A percentile compares a stretch with the other conserved stretches of the same genome.
Conservation (phyloP, 805 yeast species). For the Henningerozyma blattae region DNA sequence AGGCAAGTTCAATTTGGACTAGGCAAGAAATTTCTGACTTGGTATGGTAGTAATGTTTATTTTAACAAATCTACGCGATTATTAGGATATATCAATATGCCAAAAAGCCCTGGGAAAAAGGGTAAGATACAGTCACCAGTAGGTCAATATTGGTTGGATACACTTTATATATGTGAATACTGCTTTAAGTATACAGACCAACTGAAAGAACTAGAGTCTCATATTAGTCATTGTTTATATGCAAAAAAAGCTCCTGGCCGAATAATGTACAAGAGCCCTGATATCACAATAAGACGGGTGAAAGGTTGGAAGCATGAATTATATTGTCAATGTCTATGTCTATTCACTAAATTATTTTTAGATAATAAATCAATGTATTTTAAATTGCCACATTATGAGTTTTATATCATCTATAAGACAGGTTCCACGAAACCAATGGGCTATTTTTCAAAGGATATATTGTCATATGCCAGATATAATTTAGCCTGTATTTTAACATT, state of each 20-base stretch:
- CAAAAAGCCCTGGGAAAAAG: background rate
- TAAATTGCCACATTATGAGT: conserved; percentile 66
- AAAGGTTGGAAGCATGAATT: conserved; percentile 52
- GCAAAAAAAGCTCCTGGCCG: conserved; percentile 46
- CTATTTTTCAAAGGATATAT: conserved; percentile 77
- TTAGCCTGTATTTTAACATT: conserved; percentile 84
- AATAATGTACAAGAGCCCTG: conserved; percentile 50
- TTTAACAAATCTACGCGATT: conserved; percentile 28
- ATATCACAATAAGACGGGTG: conserved; percentile 48
- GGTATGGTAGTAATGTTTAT: conserved; percentile 84
- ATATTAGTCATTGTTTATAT: conserved; percentile 35
- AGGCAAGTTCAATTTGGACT: conserved; percentile 51
- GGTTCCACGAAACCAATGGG: conserved; percentile 58
- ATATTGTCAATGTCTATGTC: conserved; percentile 71
- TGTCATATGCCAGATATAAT: conserved; percentile 69
- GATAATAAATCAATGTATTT: conserved; percentile 85
- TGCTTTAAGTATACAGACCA: conserved; percentile 74
- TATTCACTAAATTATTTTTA: conserved; percentile 78
- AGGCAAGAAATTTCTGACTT: conserved; percentile 53
- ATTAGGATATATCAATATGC: background rate
- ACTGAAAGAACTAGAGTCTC: conserved; percentile 34
- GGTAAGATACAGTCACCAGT: no score
- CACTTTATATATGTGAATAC: conserved; percentile 58
- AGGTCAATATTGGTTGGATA: conserved; percentile 39
- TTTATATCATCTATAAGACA: conserved; percentile 57